These are phyloP conservation scores for Fremontodendron californicum DNA, from an alignment of 345 rosid species.

Conservation along the genomic window DNA sequence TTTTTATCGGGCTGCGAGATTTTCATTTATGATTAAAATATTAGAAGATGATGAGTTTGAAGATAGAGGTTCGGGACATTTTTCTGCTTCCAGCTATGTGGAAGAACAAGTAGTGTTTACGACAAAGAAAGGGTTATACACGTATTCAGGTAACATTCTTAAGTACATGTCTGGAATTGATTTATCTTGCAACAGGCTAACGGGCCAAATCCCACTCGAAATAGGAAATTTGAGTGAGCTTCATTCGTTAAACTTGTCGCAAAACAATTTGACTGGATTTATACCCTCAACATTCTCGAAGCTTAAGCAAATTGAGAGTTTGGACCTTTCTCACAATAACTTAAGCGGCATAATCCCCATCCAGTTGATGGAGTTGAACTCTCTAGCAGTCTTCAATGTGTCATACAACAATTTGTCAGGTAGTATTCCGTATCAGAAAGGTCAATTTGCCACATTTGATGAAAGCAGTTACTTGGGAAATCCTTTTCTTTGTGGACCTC, in stretches of 20 bases:
- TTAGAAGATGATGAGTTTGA: background rate
- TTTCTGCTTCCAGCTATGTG: background rate
- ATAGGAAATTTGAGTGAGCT: background rate
- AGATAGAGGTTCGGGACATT: too few species aligned
- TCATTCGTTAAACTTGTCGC: background rate
- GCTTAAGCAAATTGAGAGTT: background rate
- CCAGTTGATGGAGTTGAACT: slow-evolving; percentile 12
- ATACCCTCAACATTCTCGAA: background rate
- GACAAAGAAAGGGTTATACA: background rate
- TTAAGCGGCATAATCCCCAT: slow-evolving; percentile 21
- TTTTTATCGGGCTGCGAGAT: background rate
- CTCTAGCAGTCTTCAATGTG: background rate
- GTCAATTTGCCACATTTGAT: slow-evolving; percentile 6
- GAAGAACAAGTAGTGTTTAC: background rate
- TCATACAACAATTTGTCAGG: slow-evolving; percentile 10
- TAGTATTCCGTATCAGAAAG: background rate
- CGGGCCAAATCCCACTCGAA: background rate
- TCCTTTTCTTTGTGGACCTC: background rate
- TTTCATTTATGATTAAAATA: background rate
- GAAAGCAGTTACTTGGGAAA: slow-evolving; percentile 6
- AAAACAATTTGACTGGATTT: background rate
- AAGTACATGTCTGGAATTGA: background rate
- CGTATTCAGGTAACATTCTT: background rate
- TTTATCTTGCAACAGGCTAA: background rate
- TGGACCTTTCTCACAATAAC: slow-evolving; percentile 23